phyloP scores from a whole-genome alignment of 768 basidiomycete genomes.

The Clathrus columnatus region DNA sequence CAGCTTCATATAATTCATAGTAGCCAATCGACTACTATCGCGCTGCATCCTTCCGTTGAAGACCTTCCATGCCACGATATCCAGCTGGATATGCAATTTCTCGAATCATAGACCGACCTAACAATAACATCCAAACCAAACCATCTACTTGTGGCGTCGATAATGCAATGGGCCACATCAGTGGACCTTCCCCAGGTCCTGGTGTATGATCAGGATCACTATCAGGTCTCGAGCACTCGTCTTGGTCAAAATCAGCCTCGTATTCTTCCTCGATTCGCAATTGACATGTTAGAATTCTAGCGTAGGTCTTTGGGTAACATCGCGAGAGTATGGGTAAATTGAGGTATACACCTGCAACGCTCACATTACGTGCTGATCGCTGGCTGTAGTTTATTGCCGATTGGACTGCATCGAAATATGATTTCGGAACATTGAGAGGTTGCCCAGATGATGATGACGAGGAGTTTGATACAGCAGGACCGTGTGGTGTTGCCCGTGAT shows the following conservation, averaged over 20 bases:
- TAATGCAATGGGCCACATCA: conserved; percentile 76
- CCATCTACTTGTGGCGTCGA: conserved; percentile 55
- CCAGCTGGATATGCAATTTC: conserved; percentile 72
- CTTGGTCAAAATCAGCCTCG: conserved; percentile 77
- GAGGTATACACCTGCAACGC: conserved; percentile 42
- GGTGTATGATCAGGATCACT: background rate
- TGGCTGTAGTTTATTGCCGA: conserved; percentile 27
- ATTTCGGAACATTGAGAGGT: conserved; percentile 35
- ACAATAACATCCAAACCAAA: conserved; percentile 78
- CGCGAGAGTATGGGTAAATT: conserved; percentile 60
- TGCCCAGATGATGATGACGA: conserved; percentile 35
- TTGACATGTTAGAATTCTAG: conserved; percentile 60
- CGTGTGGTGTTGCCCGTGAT: background rate
- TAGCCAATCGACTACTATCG: background rate
- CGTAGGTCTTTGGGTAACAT: conserved; percentile 68
- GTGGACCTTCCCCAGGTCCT: conserved; percentile 39
- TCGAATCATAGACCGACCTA: conserved; percentile 80
- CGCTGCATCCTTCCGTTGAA: conserved; percentile 32
- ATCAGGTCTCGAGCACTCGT: conserved; percentile 32
- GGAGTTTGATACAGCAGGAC: conserved; percentile 13
- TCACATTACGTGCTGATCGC: conserved; percentile 22
- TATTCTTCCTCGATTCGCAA: conserved; percentile 59
- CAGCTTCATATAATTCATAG: too few relatives aligned
- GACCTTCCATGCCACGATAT: conserved; percentile 62
- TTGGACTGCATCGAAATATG: conserved; percentile 29